Evolutionary conservation across 164 flowering plant species (phyloP).

Genomic region (Umbilicus rupestris): DNA sequence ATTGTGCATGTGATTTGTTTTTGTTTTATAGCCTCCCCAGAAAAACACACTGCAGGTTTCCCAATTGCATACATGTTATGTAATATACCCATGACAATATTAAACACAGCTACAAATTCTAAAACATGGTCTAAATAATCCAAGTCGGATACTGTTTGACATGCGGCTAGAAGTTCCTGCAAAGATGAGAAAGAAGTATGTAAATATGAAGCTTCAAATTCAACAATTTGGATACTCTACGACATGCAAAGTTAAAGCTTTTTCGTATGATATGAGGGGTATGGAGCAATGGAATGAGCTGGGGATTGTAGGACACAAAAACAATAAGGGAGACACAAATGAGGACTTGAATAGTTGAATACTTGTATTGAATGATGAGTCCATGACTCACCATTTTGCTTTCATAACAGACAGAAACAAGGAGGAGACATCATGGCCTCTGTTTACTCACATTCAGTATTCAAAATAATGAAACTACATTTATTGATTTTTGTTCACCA

Average conservation of each 20-base stretch:
- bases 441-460: constrained; percentile 4
- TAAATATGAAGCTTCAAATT: background rate
- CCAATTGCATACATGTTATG: background rate
- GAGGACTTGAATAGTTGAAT: background rate
- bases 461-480: background rate
- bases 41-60: background rate
- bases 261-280: too few species aligned
- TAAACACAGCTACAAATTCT: background rate
- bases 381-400: constrained; percentile 1
- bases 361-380: background rate
- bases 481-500: background rate
- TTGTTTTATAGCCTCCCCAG: background rate
- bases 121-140: too few species aligned
- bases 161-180: background rate
- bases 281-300: background rate
- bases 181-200: too few species aligned
- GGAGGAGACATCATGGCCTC: constrained; percentile 5
- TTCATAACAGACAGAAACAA: background rate
- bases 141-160: too few species aligned
- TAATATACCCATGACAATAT: background rate
- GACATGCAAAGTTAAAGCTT: too few species aligned
- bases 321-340: background rate
- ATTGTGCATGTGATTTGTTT: background rate
- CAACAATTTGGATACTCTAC: background rate
- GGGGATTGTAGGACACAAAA: background rate